phyloP scores from a whole-genome alignment of 768 basidiomycete genomes.

The Fibroporia radiculosa region DNA sequence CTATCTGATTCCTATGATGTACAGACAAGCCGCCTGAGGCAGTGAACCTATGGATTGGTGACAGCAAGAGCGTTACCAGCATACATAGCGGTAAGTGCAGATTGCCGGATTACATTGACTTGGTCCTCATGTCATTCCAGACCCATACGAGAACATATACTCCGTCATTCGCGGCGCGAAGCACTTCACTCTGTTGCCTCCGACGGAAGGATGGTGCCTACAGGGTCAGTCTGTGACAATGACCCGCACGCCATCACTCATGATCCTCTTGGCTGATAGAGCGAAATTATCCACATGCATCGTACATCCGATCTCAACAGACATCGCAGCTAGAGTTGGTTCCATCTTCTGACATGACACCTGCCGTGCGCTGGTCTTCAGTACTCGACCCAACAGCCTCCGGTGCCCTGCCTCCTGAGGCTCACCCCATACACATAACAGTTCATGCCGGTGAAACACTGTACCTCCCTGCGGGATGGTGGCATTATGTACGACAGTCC shows the following conservation, averaged over 20 bases:
- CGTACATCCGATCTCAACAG: conserved; percentile 37
- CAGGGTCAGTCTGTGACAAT: conserved; percentile 45
- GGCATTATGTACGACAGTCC: conserved; percentile 81
- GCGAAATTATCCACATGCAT: conserved; percentile 46
- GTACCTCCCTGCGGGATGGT: conserved; percentile 92
- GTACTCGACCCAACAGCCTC: conserved; percentile 48
- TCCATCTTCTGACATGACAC: conserved; percentile 24
- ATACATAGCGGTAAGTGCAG: conserved; percentile 71
- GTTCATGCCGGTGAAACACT: conserved; percentile 69
- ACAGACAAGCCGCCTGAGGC: conserved; percentile 70
- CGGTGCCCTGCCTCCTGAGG: conserved; percentile 38
- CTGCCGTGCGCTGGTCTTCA: conserved; percentile 78
- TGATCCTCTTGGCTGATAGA: conserved; percentile 27
- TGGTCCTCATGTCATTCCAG: conserved; percentile 26
- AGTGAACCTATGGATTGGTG: conserved; percentile 91
- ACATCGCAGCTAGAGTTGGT: conserved; percentile 21
- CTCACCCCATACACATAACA: conserved; percentile 60
- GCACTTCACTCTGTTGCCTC: conserved; percentile 80
- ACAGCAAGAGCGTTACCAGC: conserved; percentile 68
- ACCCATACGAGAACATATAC: conserved; percentile 93
- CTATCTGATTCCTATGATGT: neutral
- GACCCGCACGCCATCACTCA: conserved; percentile 37
- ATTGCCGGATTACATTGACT: neutral
- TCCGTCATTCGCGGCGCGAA: conserved; percentile 79
- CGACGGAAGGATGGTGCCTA: conserved; percentile 82